Conservation (phyloP, 169 alveolate species). For the Plasmodium sp. region DNA sequence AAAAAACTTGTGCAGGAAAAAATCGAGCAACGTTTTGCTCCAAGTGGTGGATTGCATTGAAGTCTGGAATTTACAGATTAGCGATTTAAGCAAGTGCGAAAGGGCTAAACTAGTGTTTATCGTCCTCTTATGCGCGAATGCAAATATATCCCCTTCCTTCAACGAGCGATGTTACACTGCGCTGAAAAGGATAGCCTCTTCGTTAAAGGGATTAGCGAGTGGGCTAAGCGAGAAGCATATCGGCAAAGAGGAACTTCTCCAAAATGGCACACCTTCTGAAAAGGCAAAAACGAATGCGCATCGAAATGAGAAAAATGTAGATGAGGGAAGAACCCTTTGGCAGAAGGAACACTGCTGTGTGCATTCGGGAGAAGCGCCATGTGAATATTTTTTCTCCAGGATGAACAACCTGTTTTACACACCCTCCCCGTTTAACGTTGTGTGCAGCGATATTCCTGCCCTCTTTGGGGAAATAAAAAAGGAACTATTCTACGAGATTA, state of each 20-base stretch:
- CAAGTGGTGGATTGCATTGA: constrained; percentile 43
- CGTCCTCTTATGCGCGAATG: constrained; percentile 22
- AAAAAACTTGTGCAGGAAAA: constrained; percentile 28
- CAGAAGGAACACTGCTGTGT: neutral
- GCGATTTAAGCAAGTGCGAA: constrained; percentile 36
- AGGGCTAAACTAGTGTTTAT: constrained; percentile 51
- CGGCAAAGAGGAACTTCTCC: neutral
- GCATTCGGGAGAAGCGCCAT: neutral
- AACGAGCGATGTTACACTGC: constrained; percentile 34
- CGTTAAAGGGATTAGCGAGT: neutral
- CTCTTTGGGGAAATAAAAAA: constrained; percentile 46
- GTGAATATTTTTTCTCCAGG: neutral
- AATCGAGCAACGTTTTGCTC: neutral
- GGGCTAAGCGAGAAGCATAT: neutral
- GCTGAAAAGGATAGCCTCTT: neutral
- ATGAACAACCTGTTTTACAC: constrained; percentile 18
- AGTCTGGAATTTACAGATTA: constrained; percentile 58
- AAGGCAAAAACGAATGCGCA: neutral
- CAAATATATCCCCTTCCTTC: constrained; percentile 11
- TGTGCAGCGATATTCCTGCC: neutral
- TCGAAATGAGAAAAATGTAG: neutral
- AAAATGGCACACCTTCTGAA: neutral
- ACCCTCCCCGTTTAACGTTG: neutral
- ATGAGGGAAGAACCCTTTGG: neutral
- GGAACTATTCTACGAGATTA: constrained; percentile 57